These are phyloP conservation scores for Debaryomyces castellii DNA, from an alignment of 805 yeast species.

Conservation along the genomic window DNA sequence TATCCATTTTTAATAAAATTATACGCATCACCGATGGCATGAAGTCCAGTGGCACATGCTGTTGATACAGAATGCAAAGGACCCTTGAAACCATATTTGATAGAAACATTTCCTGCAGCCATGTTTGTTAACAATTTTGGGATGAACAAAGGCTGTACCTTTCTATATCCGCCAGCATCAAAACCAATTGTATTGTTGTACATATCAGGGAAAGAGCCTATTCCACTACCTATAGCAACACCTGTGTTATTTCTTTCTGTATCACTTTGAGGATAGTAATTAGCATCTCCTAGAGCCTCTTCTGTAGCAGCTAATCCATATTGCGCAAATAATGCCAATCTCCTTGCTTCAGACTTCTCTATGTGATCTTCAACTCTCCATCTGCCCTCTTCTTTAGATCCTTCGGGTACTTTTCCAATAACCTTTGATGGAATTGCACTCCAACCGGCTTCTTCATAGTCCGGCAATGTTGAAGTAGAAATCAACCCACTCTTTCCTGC, in stretches of 20 bases:
- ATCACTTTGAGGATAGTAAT: slow-evolving; percentile 42
- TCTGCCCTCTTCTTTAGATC: slow-evolving; percentile 39
- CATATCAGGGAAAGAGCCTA: slow-evolving; percentile 79
- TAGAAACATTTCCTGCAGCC: slow-evolving; percentile 92
- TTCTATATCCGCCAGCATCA: slow-evolving; percentile 49
- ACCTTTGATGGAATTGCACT: slow-evolving; percentile 64
- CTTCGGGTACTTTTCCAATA: slow-evolving; percentile 71
- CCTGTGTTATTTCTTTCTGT: slow-evolving; percentile 49
- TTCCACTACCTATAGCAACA: slow-evolving; percentile 89
- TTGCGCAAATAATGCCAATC: slow-evolving; percentile 73
- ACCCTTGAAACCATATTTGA: slow-evolving; percentile 73
- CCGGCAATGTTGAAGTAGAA: slow-evolving; percentile 45
- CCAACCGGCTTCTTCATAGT: slow-evolving; percentile 46
- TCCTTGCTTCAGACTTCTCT: slow-evolving; percentile 48
- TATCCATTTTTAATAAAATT: slow-evolving; percentile 77
- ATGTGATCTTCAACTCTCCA: slow-evolving; percentile 58
- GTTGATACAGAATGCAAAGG: slow-evolving; percentile 88
- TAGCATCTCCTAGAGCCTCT: slow-evolving; percentile 75
- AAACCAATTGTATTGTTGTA: slow-evolving; percentile 61
- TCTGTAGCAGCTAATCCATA: slow-evolving; percentile 74
- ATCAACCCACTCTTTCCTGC: slow-evolving; percentile 57
- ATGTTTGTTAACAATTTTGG: slow-evolving; percentile 84
- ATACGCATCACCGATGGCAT: slow-evolving; percentile 90
- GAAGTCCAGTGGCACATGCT: slow-evolving; percentile 96
- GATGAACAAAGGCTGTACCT: slow-evolving; percentile 81